Conservation (phyloP, 345 rosid genomes). For the Euphorbia lathyris region DNA sequence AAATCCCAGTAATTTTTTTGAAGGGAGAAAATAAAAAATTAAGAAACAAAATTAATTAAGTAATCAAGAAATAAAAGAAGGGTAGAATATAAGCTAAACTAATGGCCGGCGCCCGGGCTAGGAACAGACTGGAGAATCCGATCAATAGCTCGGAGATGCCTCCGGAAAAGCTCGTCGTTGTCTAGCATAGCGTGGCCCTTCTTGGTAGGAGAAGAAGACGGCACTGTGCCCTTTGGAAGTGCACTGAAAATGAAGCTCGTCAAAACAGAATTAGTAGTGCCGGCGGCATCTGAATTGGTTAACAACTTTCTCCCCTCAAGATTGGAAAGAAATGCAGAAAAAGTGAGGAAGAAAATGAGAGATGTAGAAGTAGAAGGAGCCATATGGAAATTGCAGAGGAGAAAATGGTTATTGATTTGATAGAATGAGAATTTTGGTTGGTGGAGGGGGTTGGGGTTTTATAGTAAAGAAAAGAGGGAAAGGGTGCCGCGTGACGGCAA, state of each 20-base stretch:
- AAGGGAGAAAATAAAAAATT: conserved; percentile 1
- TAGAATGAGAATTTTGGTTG: not conserved
- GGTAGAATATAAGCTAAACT: not conserved
- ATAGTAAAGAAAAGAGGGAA: not conserved
- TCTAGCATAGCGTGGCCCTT: conserved; percentile 51
- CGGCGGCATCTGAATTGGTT: not conserved
- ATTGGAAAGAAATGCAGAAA: conserved; percentile 27
- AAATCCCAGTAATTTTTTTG: not conserved
- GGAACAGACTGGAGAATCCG: conserved; percentile 76
- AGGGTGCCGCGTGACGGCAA: conserved; percentile 4
- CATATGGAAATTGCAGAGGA: conserved; percentile 25
- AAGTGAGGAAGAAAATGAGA: conserved; percentile 30
- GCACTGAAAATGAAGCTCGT: conserved; percentile 43
- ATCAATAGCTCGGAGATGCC: conserved; percentile 57
- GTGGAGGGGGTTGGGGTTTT: not conserved
- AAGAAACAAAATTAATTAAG: not conserved
- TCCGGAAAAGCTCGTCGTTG: conserved; percentile 44
- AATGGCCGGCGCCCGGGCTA: conserved; percentile 83
- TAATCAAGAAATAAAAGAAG: not conserved
- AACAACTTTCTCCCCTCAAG: conserved; percentile 49
- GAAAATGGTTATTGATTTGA: not conserved
- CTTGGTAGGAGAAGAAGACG: conserved; percentile 62
- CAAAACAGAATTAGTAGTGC: conserved; percentile 14
- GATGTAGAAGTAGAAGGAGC: conserved; percentile 36
- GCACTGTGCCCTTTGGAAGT: conserved; percentile 60